Percentiles rank a stretch among this genome's conserved stretches.
phyloP scores from a whole-genome alignment of 768 basidiomycete species.

The Rhizopogon vinicolor region DNA sequence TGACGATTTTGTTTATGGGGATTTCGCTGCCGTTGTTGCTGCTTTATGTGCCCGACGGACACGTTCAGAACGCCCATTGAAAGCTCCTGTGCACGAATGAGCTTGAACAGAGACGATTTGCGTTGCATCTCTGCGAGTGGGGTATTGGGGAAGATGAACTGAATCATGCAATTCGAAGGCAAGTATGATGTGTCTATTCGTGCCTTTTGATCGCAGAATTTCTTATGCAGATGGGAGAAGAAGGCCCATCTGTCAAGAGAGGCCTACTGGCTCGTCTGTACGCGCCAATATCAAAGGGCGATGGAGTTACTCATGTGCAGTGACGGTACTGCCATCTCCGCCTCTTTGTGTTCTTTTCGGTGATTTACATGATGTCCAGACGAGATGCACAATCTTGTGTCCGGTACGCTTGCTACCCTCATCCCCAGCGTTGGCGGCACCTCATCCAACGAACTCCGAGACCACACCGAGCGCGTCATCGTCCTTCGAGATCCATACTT shows the following conservation, averaged over 20 bases:
- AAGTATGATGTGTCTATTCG: slow-evolving; percentile 6
- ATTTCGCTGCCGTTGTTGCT: slow-evolving; percentile 50
- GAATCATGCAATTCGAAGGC: slow-evolving; percentile 49
- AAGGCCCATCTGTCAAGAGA: slow-evolving; percentile 68
- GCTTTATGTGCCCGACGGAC: slow-evolving; percentile 33
- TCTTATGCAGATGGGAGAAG: slow-evolving; percentile 59
- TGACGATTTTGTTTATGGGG: slow-evolving; percentile 41
- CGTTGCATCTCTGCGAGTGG: slow-evolving; percentile 74
- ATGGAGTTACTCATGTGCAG: slow-evolving; percentile 78
- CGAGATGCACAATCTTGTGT: slow-evolving; percentile 79
- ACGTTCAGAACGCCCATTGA: slow-evolving; percentile 44
- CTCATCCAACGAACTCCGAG: slow-evolving; percentile 46
- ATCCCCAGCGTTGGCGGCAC: slow-evolving; percentile 38
- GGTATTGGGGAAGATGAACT: slow-evolving; percentile 66
- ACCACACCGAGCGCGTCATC: slow-evolving; percentile 69
- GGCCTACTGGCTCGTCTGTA: no score
- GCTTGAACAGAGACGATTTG: slow-evolving; percentile 59
- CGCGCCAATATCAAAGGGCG: slow-evolving; percentile 56
- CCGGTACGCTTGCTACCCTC: slow-evolving; percentile 73
- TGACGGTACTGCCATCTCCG: slow-evolving; percentile 46
- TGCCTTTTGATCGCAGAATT: slow-evolving; percentile 1
- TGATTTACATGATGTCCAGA: slow-evolving; percentile 37
- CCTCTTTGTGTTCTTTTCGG: background rate
- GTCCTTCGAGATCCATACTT: slow-evolving; percentile 80
- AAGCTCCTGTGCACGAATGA: slow-evolving; percentile 54